Evolutionary conservation across 257 asterid species (phyloP).

Genomic region (Ehretia macrophylla): DNA sequence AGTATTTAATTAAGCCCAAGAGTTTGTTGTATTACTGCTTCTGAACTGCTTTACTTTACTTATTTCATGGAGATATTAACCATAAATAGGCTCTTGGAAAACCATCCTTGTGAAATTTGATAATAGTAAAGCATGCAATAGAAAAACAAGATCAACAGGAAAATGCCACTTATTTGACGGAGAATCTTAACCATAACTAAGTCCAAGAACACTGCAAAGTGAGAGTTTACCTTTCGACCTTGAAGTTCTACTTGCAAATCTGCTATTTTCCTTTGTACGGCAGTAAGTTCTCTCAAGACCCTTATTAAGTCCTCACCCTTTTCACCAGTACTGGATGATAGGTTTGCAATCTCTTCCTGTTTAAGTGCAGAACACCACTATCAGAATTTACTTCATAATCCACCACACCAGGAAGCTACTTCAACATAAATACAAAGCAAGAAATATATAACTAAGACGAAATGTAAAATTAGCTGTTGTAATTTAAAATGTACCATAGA

Average conservation of each 20-base stretch:
- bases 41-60: not conserved
- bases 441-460: not conserved
- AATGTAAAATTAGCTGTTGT: not conserved
- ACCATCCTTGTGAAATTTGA: not conserved
- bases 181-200: not conserved
- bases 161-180: not conserved
- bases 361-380: slow-evolving; percentile 16
- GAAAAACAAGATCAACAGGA: not conserved
- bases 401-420: slow-evolving; percentile 1
- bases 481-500: not conserved
- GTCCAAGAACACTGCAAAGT: not conserved
- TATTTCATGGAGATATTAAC: not conserved
- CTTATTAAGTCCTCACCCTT: slow-evolving; percentile 83
- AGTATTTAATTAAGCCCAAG: too few relatives aligned
- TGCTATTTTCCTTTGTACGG: slow-evolving; percentile 86
- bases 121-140: not conserved
- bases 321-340: slow-evolving; percentile 48
- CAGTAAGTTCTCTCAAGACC: slow-evolving; percentile 84
- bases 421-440: not conserved
- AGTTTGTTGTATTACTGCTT: too few relatives aligned
- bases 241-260: slow-evolving; percentile 99
- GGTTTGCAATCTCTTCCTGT: slow-evolving; percentile 74
- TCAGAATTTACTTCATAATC: slow-evolving; percentile 5
- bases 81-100: not conserved
- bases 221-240: slow-evolving; percentile 83